Conservation (phyloP, 129 eudicot species). For the Lactuca sativa region DNA sequence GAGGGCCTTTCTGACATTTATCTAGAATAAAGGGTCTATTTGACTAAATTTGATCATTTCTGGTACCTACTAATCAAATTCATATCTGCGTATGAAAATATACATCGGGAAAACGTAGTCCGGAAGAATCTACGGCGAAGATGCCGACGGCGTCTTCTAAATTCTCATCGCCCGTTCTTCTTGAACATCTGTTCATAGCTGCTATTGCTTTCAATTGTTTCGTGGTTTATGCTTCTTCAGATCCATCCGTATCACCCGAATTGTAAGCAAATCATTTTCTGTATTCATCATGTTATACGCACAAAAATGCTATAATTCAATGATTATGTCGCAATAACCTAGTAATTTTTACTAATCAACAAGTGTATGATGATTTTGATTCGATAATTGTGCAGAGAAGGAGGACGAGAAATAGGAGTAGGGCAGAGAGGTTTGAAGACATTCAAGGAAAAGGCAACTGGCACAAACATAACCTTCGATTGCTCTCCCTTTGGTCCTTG, state of each 20-base stretch:
- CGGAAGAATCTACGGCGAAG: slow-evolving; percentile 21
- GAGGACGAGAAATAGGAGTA: slow-evolving; percentile 14
- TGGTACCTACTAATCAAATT: background rate
- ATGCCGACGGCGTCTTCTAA: slow-evolving; percentile 36
- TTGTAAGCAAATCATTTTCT: slow-evolving; percentile 29
- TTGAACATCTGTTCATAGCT: slow-evolving; percentile 3
- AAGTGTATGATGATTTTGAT: background rate
- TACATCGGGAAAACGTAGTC: slow-evolving; percentile 10
- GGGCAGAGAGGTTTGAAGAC: slow-evolving; percentile 58
- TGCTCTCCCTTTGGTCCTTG: slow-evolving; percentile 99
- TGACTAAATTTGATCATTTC: background rate
- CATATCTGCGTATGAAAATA: background rate
- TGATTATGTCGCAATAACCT: background rate
- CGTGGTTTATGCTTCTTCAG: slow-evolving; percentile 29
- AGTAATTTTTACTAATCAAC: background rate
- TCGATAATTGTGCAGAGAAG: slow-evolving; percentile 22
- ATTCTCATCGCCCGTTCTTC: slow-evolving; percentile 6
- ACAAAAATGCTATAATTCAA: background rate
- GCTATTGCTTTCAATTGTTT: slow-evolving; percentile 21
- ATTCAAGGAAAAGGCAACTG: slow-evolving; percentile 61
- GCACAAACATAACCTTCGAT: slow-evolving; percentile 65
- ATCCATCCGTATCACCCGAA: slow-evolving; percentile 29
- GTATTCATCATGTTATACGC: background rate
- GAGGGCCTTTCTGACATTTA: background rate
- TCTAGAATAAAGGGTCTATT: background rate